phyloP scores from a whole-genome alignment of 805 yeast species.

The Hanseniaspora hatyaiensis region DNA sequence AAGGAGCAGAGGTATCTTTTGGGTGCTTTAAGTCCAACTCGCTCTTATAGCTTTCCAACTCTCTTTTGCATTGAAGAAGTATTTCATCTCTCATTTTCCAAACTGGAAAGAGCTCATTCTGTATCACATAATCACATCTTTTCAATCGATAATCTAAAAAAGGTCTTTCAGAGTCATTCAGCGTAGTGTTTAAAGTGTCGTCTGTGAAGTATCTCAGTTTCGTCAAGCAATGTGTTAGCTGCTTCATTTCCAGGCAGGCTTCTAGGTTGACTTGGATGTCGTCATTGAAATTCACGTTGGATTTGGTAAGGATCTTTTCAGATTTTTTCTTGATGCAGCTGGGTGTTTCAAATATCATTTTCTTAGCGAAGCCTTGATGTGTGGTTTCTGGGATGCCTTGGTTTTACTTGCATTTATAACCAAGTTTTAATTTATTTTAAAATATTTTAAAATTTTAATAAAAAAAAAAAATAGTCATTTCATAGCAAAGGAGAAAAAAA shows the following conservation, averaged over 20 bases:
- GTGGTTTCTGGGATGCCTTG: no score
- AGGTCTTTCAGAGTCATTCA: conserved; percentile 33
- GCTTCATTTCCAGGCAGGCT: conserved; percentile 12
- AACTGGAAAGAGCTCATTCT: conserved; percentile 33
- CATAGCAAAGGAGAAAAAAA: no score
- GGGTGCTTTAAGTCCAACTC: conserved; percentile 26
- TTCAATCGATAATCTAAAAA: conserved; percentile 18
- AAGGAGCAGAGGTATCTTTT: no score
- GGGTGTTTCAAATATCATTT: conserved; percentile 4
- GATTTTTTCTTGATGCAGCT: background rate
- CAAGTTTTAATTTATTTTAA: no score
- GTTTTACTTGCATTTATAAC: no score
- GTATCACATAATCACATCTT: conserved; percentile 31
- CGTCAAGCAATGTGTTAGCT: conserved; percentile 5
- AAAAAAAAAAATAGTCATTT: no score
- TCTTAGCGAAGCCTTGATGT: no score
- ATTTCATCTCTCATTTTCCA: conserved; percentile 37
- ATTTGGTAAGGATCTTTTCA: background rate
- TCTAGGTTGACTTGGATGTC: conserved; percentile 1
- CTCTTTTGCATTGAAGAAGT: conserved; percentile 34
- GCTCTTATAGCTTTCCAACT: conserved; percentile 25
- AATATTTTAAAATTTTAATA: no score
- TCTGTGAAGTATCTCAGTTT: conserved; percentile 31
- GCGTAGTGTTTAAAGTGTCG: conserved; percentile 35
- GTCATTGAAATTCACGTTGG: background rate